Percentiles rank a stretch among this genome's conserved stretches.
Evolutionary conservation across 1,284 basidiomycete species (phyloP).

Genomic region (Trichosporon sp.): DNA sequence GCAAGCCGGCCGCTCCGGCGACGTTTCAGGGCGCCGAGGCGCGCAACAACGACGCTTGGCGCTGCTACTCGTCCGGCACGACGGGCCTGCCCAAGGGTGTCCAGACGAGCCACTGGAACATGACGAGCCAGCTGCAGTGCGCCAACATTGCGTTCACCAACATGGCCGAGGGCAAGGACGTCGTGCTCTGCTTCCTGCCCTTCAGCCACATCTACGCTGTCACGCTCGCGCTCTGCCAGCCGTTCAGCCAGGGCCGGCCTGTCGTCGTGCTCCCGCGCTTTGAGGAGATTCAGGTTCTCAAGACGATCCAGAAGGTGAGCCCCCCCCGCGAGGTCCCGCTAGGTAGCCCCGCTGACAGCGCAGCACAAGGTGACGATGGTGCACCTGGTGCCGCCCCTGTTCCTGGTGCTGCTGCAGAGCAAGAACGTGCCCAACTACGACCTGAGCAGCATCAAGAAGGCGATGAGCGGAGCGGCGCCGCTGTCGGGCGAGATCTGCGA

Average conservation of each 20-base stretch:
- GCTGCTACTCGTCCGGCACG: constrained; percentile 68
- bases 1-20: constrained; percentile 6
- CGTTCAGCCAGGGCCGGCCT: constrained; percentile 58
- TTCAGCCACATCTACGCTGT: constrained; percentile 22
- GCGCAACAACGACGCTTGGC: constrained; percentile 19
- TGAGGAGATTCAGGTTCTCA: constrained; percentile 56
- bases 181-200: constrained; percentile 21
- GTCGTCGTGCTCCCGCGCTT: constrained; percentile 68
- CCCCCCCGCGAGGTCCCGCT: constrained; percentile 53
- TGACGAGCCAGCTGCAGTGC: constrained; percentile 49
- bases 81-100: constrained; percentile 49
- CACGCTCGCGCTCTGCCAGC: constrained; percentile 56
- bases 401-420: constrained; percentile 55
- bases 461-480: constrained; percentile 79
- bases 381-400: constrained; percentile 77
- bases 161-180: constrained; percentile 7
- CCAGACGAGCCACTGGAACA: constrained; percentile 62
- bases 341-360: constrained; percentile 51
- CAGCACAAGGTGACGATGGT: constrained; percentile 61
- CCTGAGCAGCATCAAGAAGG: constrained; percentile 58
- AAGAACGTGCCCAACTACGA: constrained; percentile 66
- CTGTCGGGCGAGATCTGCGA: constrained; percentile 53
- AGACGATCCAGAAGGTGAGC: constrained; percentile 64
- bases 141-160: constrained; percentile 7
- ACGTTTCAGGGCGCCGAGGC: constrained; percentile 12